A percentile compares a stretch with the other conserved stretches of the same genome.
Evolutionary conservation across 2,329 filamentous ascomycete genomes (phyloP).

Genomic region (Xylariaceae sp.): DNA sequence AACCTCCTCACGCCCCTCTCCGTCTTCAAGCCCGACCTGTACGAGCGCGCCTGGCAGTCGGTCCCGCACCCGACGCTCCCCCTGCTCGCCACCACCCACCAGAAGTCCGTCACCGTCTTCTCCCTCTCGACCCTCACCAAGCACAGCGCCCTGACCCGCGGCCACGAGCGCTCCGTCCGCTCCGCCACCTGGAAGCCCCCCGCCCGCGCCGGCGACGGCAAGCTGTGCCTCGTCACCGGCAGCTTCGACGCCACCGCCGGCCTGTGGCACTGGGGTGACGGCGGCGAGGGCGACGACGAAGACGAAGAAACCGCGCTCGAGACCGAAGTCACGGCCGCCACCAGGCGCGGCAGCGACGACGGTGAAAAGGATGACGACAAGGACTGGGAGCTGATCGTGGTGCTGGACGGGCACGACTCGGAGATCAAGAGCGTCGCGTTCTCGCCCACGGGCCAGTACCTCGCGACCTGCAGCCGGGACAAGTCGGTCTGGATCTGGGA

Average conservation of each 20-base stretch:
- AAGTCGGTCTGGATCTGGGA: conserved; percentile 99
- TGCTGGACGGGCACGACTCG: conserved; percentile 91
- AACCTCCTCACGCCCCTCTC: conserved; percentile 40
- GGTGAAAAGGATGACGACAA: conserved; percentile 59
- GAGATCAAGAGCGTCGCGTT: conserved; percentile 83
- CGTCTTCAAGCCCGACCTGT: conserved; percentile 52
- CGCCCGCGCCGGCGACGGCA: conserved; percentile 48
- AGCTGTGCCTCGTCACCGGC: conserved; percentile 81
- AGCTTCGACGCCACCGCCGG: conserved; percentile 93
- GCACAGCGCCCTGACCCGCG: conserved; percentile 76
- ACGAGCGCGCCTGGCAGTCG: conserved; percentile 78
- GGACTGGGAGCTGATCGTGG: conserved; percentile 88
- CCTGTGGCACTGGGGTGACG: conserved; percentile 67
- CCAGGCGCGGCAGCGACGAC: conserved; percentile 18
- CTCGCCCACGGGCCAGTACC: conserved; percentile 67
- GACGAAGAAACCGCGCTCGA: conserved; percentile 4
- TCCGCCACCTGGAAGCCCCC: conserved; percentile 82
- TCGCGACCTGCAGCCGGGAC: conserved; percentile 88
- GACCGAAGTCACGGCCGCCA: conserved; percentile 41
- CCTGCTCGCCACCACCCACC: conserved; percentile 82
- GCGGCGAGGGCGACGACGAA: conserved; percentile 21
- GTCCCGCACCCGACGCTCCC: conserved; percentile 82
- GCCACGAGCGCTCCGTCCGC: conserved; percentile 87
- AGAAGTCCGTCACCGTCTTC: conserved; percentile 85
- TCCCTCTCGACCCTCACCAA: conserved; percentile 76